Base-by-base conservation (phyloP, 116 monocot genomes). In the Dioscorea cayenensis region DNA sequence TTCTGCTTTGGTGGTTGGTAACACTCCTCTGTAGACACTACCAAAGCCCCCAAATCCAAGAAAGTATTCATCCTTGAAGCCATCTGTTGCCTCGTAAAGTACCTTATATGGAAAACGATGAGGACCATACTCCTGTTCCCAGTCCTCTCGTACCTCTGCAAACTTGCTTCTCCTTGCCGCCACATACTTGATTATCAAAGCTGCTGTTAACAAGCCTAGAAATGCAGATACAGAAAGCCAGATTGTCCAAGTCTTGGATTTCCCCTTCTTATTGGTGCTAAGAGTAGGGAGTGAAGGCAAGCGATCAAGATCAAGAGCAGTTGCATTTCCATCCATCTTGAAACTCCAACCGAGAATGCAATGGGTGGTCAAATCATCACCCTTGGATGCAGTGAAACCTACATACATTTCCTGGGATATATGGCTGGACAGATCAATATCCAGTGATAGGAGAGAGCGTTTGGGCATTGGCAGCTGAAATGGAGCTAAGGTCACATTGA, bases 401-500 rank as follows among this genome's bases (percentile, higher is more conserved):
- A 81, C 78, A 58, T 75, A 77, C 80, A 84, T 71, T 25, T 21
- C 5, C 2, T 80, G 67, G 4, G 32, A 9, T 17, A 84, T 3
- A 11, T 73, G 7, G 2, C 14, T n/a, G 2, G 84, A 80, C 16
- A 84, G 74, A 66, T 84, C 35, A 6, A 78, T 28, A 6, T 19
- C 48, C 2, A 64, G 59, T 52, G 80, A 85, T 12, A 81, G 12
- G 36, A 85, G 72, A 11, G 81, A 81, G 22, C 19, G 29, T 2
- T 7, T 55, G 36, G 78, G 81, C 35, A 75, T 85, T 2, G 78
- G 43, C 3, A 65, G 27, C 14, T 51, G 28, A 6, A 71, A 5
- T 7, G 80, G 80, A 13, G 78, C 28, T 64, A 85, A 7, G 5
- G 78, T 85, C 0, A 81, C 84, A 18, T 67, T 63, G 3, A 80